These are phyloP conservation scores for Phytophthora nicotianae DNA, from an alignment of 352 stramenopile species.

Conservation along the genomic window DNA sequence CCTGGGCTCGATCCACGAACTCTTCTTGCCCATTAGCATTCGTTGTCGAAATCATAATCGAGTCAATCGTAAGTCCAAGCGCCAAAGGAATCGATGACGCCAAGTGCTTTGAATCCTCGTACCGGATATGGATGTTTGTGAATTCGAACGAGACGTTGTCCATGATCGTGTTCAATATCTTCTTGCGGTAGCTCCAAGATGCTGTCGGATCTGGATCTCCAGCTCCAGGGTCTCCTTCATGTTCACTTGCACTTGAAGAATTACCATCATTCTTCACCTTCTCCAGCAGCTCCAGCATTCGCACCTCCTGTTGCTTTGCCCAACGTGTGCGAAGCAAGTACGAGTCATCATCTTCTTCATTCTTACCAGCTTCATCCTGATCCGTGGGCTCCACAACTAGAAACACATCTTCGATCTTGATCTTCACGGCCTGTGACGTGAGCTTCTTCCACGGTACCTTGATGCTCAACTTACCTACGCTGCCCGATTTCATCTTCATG, in stretches of 20 bases:
- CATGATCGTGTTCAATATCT: slow-evolving; percentile 83
- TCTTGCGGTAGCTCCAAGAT: slow-evolving; percentile 77
- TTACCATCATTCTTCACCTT: slow-evolving; percentile 60
- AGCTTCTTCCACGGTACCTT: slow-evolving; percentile 89
- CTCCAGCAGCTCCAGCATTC: slow-evolving; percentile 76
- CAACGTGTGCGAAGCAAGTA: slow-evolving; percentile 69
- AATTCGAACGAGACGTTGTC: slow-evolving; percentile 88
- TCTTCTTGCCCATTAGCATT: slow-evolving; percentile 82
- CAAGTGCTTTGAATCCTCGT: slow-evolving; percentile 76
- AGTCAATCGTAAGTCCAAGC: slow-evolving; percentile 77
- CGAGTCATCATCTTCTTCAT: slow-evolving; percentile 52
- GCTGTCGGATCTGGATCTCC: slow-evolving; percentile 52
- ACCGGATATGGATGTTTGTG: slow-evolving; percentile 82
- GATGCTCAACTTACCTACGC: slow-evolving; percentile 66
- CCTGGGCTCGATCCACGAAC: slow-evolving; percentile 80
- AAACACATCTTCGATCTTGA: slow-evolving; percentile 80
- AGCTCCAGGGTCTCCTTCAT: slow-evolving; percentile 8
- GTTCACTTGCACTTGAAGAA: slow-evolving; percentile 22
- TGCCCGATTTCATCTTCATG: slow-evolving; percentile 75
- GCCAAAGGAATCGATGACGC: slow-evolving; percentile 64
- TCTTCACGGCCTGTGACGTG: slow-evolving; percentile 76
- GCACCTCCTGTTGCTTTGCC: slow-evolving; percentile 84
- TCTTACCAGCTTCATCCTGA: slow-evolving; percentile 46
- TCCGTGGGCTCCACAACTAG: slow-evolving; percentile 72
- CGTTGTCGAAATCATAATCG: slow-evolving; percentile 69